Base-by-base conservation (phyloP, 208 protist genomes). In the Acanthamoeba healyi region DNA sequence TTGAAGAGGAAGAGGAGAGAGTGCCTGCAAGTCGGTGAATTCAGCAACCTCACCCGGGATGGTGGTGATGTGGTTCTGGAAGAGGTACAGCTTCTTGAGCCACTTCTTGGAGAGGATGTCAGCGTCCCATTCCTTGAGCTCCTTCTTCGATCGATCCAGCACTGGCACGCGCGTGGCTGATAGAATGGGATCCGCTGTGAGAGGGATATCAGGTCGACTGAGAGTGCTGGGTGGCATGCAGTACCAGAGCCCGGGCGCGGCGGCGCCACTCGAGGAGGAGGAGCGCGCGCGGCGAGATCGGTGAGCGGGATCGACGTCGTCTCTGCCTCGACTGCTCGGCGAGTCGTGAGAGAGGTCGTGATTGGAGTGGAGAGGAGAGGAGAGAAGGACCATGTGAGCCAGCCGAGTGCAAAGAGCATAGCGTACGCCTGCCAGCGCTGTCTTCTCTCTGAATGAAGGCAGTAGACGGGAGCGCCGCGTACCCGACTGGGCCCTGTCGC, bases 111-210 rank as follows among this genome's bases (percentile, higher is more conserved):
- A 72, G 34, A 91, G 84, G 32, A 91, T 91, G 44, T 86, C 77
- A 3, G 15, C 54, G 10, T 91, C 84, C 56, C 49, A 72, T 34
- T 91, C 84, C 54, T 63, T 91, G 54, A 91, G 84, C 19, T 91
- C 84, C 84, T 91, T 91, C 84, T 91, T 91, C 34, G 84, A 91
- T n/a, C 84, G 84, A 32, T 91, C 84, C 84, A 91, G 56, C 38
- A 91, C 84, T 9, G 84, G 84, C 56, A 91, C 58, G 12, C 58
- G 84, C 56, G 58, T 72, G 46, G 2, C 84, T 63, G 38, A 19
- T 38, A 19, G 32, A 38, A 19, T 10, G n/a, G n/a, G n/a, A n/a
- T n/a, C n/a, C n/a, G n/a, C n/a, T n/a, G n/a, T n/a, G n/a, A n/a
- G n/a, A n/a, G n/a, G n/a, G n/a, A n/a, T n/a, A n/a, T n/a, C n/a